Percentiles rank a stretch among this genome's conserved stretches.
Conservation (phyloP, 306 rosid genomes). For the Cyamopsis tetragonoloba region DNA sequence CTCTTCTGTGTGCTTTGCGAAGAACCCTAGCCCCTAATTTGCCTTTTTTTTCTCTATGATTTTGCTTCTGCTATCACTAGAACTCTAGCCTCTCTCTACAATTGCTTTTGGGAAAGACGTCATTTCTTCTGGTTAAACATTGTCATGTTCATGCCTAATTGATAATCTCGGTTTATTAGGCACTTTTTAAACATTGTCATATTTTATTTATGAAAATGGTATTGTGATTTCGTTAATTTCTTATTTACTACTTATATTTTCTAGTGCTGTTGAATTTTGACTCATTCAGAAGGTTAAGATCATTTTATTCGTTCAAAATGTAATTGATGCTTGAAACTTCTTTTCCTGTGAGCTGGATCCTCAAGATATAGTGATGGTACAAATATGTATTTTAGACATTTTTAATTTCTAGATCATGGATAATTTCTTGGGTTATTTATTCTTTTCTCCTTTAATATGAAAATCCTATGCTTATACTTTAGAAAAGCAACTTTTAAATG, state of each 20-base stretch:
- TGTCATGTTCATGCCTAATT: neutral
- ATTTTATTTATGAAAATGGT: neutral
- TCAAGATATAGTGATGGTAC: conserved; percentile 97
- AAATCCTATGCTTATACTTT: neutral
- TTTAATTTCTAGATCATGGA: conserved; percentile 2
- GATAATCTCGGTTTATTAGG: neutral
- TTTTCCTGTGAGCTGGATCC: conserved; percentile 81
- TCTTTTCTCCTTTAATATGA: conserved; percentile 5
- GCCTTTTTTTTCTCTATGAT: too few relatives aligned
- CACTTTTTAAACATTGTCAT: neutral
- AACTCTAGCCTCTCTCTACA: too few relatives aligned
- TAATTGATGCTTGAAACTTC: conserved; percentile 21
- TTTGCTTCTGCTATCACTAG: too few relatives aligned
- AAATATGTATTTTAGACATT: conserved; percentile 26
- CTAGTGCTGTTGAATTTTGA: conserved; percentile 2
- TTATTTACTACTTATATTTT: neutral
- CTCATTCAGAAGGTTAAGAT: conserved; percentile 2
- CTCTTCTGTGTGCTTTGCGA: too few relatives aligned
- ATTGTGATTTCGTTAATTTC: neutral
- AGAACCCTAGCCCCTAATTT: too few relatives aligned
- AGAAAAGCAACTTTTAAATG: conserved; percentile 2
- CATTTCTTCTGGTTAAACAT: too few relatives aligned
- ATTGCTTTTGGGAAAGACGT: too few relatives aligned
- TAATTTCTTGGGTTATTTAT: conserved; percentile 16
- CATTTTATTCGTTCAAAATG: conserved; percentile 2